Evolutionary conservation across 2,329 filamentous ascomycete species (phyloP).

Genomic region (Ophiostoma montium): DNA sequence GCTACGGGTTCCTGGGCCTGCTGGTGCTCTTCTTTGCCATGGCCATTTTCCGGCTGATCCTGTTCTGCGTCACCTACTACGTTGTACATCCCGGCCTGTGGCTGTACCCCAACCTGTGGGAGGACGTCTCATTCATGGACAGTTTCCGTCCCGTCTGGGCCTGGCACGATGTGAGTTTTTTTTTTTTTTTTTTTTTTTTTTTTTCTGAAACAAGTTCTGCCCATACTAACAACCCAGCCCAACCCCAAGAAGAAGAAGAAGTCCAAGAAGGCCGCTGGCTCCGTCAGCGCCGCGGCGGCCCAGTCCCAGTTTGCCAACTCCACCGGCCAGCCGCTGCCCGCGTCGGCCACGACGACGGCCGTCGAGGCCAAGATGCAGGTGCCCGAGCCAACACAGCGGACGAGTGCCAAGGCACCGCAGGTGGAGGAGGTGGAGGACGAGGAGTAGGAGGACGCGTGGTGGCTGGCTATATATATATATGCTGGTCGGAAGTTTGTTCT

Average conservation of each 20-base stretch:
- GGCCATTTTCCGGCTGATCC: conserved; percentile 89
- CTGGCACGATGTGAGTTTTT: conserved; percentile 74
- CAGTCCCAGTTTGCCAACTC: conserved; percentile 34
- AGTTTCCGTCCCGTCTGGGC: conserved; percentile 94
- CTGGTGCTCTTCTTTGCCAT: conserved; percentile 92
- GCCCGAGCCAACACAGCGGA: conserved; percentile 17
- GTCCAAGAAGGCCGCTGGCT: conserved; percentile 24
- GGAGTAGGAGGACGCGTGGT: conserved; percentile 6
- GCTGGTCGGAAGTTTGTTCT: too few species aligned
- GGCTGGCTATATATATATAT: too few species aligned
- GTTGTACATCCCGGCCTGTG: conserved; percentile 75
- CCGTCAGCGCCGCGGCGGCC: conserved; percentile 16
- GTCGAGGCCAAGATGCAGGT: conserved; percentile 40
- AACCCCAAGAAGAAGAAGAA: conserved; percentile 46
- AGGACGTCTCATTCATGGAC: conserved; percentile 96
- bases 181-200: neutral
- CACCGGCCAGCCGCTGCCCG: conserved; percentile 37
- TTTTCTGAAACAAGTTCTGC: conserved; percentile 1
- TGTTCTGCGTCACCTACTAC: conserved; percentile 90
- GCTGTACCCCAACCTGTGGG: conserved; percentile 95
- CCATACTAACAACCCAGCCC: conserved; percentile 14
- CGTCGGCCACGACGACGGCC: conserved; percentile 41
- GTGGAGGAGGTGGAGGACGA: conserved; percentile 25
- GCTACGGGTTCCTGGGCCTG: conserved; percentile 81
- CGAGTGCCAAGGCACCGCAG: conserved; percentile 21